Evolutionary conservation across 768 basidiomycete species (phyloP), one percentile per base, ranked within the genome.

Genomic region (Rhodotorula paludigena): DNA sequence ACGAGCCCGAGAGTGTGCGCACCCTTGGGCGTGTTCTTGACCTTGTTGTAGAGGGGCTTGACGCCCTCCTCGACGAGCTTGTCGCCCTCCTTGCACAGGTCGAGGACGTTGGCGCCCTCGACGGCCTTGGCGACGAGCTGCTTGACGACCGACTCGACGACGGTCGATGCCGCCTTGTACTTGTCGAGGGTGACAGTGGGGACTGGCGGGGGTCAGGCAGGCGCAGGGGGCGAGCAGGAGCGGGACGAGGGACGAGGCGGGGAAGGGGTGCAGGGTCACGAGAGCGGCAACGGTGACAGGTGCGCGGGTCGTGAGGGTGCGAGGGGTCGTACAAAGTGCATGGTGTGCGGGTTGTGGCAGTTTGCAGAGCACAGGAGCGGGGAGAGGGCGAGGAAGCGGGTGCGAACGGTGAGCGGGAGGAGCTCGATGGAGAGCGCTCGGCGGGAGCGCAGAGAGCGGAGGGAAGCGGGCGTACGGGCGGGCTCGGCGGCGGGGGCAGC

Each of bases 51-150:
- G 57, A 96, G 88, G 38, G 83, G 85, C 57, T 83, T 85, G 35
- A 89, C 89, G 75, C 87, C 89, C 69, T 89, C 84, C 79, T 92
- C 90, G 78, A 98, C 82, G 78, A 93, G 85, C 80, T 87, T 90
- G 83, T 98, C 94, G 67, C 92, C 94, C 81, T 92, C 89, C 60
- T 87, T 78, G 78, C 92, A 96, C 58, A 98, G 84, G 81, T 96
- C 91, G 80, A 93, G 82, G 47, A 81, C 75, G 80, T 89, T 90
- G 74, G 89, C 89, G 38, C 90, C 93, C 77, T 90, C 89, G 20
- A 88, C 79, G 71, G 82, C 81, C 64, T 87, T 82, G 53, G 84
- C 85, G 73, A 96, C 82, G 75, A 98, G 83, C 81, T 88, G 88
- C 81, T 89, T 89, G 77, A 89, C 84, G 65, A 89, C 90, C 74